Evolutionary conservation across 75 land plant species (phyloP), one percentile per base, ranked within the genome.

Genomic region (Ceratopteris richardii): DNA sequence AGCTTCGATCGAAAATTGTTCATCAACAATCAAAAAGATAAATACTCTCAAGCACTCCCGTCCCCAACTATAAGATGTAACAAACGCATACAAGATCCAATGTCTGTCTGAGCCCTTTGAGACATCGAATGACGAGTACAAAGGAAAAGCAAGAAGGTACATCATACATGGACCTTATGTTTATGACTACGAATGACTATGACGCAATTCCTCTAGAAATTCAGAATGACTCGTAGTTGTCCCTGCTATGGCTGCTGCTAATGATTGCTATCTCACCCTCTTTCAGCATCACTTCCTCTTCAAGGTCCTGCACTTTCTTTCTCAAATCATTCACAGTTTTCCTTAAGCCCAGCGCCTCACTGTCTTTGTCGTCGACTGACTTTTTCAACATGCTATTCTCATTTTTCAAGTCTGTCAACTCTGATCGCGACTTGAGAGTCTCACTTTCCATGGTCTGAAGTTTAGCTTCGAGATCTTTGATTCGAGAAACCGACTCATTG

Each of bases 261-360:
- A 67, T 51, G 16, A 69, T 69, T 53, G 58, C 66, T 18, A 69
- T 69, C 30, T 69, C 65, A 44, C 71, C 71, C 23, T 69, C 71
- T 29, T 69, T 69, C 64, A 62, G 47, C 46, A 69, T 30, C 14
- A 69, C 53, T 31, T 69, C 71, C 40, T 69, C 71, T 27, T 69
- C 71, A 5, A 69, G 41, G 13, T 61, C 30, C 24, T 61, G 65
- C 0, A 69, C 64, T 42, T 40, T 61, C 29, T 54, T 51, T 36
- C 33, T 31, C 65, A 69, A 29, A 3, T 67, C 70, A 19, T 30
- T 48, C 1, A 50, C 50, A n/a, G 43, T 7, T 17, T 44, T 40
- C 55, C 7, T 18, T 29, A 69, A 33, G 16, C 16, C 55, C 30
- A 28, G 13, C 17, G 29, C 27, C 3, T 61, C 65, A 16, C 53